These are phyloP conservation scores for Solanum neorickii DNA, from an alignment of 257 asterid species.

Conservation along the genomic window DNA sequence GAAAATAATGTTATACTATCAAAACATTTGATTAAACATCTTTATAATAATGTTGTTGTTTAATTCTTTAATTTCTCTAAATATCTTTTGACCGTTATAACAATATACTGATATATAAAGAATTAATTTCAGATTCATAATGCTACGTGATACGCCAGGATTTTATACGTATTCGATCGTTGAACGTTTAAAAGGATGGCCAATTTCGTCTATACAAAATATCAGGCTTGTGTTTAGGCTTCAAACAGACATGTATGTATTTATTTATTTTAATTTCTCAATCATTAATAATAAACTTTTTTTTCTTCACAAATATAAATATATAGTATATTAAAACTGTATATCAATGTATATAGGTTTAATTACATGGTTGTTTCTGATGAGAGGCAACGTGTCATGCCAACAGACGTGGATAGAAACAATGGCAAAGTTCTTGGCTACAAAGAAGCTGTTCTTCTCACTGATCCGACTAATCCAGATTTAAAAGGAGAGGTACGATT, in stretches of 20 bases:
- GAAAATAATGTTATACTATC: background rate
- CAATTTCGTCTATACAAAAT: conserved; percentile 20
- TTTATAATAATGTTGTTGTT: background rate
- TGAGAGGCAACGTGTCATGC: conserved; percentile 49
- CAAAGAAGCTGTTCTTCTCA: conserved; percentile 46
- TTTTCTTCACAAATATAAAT: background rate
- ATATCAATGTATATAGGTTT: conserved; percentile 24
- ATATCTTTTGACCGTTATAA: accelerated
- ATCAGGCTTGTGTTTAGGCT: conserved; percentile 42
- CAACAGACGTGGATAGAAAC: conserved; percentile 20
- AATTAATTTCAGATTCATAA: conserved; percentile 15
- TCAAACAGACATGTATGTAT: conserved; percentile 16
- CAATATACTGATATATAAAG: background rate
- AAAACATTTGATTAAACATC: background rate
- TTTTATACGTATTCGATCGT: conserved; percentile 40
- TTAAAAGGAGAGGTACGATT: conserved; percentile 43
- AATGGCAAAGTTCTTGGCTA: conserved; percentile 27
- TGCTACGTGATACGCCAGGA: conserved; percentile 33
- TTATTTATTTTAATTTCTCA: background rate
- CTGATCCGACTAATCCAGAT: conserved; percentile 19
- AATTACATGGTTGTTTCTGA: conserved; percentile 54
- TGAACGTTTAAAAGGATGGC: conserved; percentile 31
- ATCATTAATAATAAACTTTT: background rate
- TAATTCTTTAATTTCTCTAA: background rate
- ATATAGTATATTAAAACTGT: background rate